Evolutionary conservation across 306 rosid species (phyloP).

Genomic region (Vachellia collinsii): DNA sequence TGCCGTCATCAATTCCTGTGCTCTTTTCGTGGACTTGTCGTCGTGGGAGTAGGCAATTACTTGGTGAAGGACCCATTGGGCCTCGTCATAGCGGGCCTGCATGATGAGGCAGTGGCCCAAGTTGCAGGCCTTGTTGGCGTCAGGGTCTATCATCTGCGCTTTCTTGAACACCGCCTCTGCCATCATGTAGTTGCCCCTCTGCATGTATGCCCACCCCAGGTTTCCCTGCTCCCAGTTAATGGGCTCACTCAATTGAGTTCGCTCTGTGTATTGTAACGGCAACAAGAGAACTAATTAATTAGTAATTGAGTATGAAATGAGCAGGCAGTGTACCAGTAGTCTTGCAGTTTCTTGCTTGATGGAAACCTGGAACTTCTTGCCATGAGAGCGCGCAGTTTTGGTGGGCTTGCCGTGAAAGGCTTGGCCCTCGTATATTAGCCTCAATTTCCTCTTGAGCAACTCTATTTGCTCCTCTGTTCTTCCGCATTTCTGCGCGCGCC

Average conservation of each 20-base stretch:
- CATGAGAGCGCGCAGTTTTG: constrained; percentile 89
- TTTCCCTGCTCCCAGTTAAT: constrained; percentile 62
- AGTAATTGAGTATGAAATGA: not conserved
- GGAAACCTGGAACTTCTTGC: constrained; percentile 89
- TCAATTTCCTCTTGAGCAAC: constrained; percentile 71
- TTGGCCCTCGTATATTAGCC: constrained; percentile 74
- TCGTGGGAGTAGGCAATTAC: constrained; percentile 65
- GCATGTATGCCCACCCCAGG: constrained; percentile 99
- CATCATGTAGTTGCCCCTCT: constrained; percentile 59
- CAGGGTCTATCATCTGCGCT: constrained; percentile 83
- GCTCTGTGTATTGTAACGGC: no score
- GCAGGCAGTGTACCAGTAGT: constrained; percentile 57
- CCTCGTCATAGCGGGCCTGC: constrained; percentile 65
- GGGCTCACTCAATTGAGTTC: not conserved
- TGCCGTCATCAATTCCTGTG: constrained; percentile 52
- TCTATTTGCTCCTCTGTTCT: constrained; percentile 83
- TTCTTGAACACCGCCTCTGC: constrained; percentile 79
- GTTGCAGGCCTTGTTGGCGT: constrained; percentile 87
- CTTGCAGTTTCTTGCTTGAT: constrained; percentile 91
- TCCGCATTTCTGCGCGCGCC: constrained; percentile 67
- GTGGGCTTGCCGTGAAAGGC: constrained; percentile 87
- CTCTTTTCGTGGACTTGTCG: constrained; percentile 55
- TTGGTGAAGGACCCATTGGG: constrained; percentile 49
- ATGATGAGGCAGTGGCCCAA: constrained; percentile 66
- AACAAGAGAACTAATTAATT: no score